Base-by-base conservation (phyloP, 1,139 yeast species). In the Chernovozyma sophiae-reginae region DNA sequence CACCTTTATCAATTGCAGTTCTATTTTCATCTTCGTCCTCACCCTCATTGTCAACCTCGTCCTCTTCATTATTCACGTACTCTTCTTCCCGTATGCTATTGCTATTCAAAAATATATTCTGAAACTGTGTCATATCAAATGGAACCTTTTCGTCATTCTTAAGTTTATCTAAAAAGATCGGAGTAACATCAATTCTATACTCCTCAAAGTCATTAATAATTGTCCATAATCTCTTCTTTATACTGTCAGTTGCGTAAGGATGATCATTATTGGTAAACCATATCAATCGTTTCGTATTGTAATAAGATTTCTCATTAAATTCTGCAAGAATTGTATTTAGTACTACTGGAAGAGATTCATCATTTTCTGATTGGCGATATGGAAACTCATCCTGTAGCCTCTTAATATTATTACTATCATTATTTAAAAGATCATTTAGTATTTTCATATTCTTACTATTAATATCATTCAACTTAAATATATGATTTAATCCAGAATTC, bases 131-230 rank as follows among this genome's bases (percentile, higher is more conserved):
- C 39, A 73, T 60, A 49, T 82, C 72, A 51, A 85, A 84, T 3
- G 61, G 37, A 3, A 17, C 17, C 13, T 47, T 45, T 2, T 46
- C 47, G 3, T 40, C 32, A 6, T 45, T 38, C 6, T 36, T 40
- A 12, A 30, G 38, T 16, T 42, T 48, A 4, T 71, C 65, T 29
- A 87, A 55, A 48, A 90, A 80, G 37, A 86, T 71, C 0, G 97
- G 95, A 17, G 68, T 63, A 14, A 89, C 70, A 13, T 61, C 62
- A 23, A 84, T 77, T 27, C 60, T 62, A 15, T 65, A 62, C 37
- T 73, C 74, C 36, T 73, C 72, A 36, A 76, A 67, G 55, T 86
- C 95, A 34, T 73, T 70, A 20, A 85, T 70, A 4, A 81, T 66
- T 16, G 76, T 75, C 51, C 81, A 74, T 14, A 87, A 57, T 6